A percentile compares a stretch with the other conserved stretches of the same genome.
Evolutionary conservation across 768 basidiomycete genomes (phyloP).

Genomic region (Hebeloma cylindrosporum): DNA sequence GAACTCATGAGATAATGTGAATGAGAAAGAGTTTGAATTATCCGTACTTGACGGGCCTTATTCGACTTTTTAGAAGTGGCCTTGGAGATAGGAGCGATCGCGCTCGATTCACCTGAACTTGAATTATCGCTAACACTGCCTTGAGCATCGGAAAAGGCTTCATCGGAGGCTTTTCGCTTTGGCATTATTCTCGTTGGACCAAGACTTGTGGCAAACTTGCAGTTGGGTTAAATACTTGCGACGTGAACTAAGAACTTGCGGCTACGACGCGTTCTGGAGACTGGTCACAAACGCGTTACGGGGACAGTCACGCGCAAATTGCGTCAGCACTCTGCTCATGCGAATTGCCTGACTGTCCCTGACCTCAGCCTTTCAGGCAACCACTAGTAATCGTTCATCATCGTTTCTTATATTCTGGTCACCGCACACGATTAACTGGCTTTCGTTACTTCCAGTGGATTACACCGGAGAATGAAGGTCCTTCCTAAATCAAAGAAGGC

Average conservation of each 20-base stretch:
- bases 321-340: constrained; percentile 33
- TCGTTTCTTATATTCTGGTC: constrained; percentile 5
- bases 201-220: background rate
- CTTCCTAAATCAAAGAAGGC: constrained; percentile 82
- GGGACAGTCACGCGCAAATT: constrained; percentile 23
- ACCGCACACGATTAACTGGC: constrained; percentile 1
- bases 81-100: background rate
- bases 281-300: constrained; percentile 17
- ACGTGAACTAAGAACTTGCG: too few species aligned
- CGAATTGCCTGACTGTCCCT: background rate
- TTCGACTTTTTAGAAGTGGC: background rate
- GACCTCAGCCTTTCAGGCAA: constrained; percentile 4
- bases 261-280: constrained; percentile 9
- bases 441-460: constrained; percentile 35
- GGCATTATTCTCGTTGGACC: constrained; percentile 8
- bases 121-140: background rate
- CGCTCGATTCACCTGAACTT: background rate
- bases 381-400: constrained; percentile 5
- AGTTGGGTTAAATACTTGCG: too few species aligned
- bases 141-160: constrained; percentile 1
- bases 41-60: too few species aligned
- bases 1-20: too few species aligned
- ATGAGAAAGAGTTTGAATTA: too few species aligned
- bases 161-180: constrained; percentile 10
- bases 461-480: constrained; percentile 81